Evolutionary conservation across 768 basidiomycete species (phyloP).

Genomic region (Terana coerulea): DNA sequence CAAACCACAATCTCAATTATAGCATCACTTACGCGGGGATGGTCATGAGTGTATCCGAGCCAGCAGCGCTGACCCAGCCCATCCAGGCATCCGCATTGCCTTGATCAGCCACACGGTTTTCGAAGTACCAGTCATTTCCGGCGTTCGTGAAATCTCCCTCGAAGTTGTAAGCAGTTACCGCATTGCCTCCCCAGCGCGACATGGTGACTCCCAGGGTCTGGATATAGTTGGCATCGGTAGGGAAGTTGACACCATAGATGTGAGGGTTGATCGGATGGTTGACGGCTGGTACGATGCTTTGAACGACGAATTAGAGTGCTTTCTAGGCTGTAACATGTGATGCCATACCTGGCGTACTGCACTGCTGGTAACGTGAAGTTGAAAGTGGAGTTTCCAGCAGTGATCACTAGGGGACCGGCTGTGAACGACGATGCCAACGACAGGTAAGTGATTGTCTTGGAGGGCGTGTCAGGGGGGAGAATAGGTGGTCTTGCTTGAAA

Average conservation of each 20-base stretch:
- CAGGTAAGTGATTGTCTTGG: too few relatives aligned
- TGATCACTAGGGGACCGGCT: too few relatives aligned
- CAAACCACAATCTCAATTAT: not conserved
- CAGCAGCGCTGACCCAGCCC: constrained; percentile 43
- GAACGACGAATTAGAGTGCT: too few relatives aligned
- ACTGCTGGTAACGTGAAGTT: too few relatives aligned
- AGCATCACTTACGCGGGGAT: constrained; percentile 45
- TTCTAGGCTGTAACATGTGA: too few relatives aligned
- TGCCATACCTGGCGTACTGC: too few relatives aligned
- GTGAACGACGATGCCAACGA: too few relatives aligned
- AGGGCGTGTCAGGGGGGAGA: too few relatives aligned
- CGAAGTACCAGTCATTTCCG: constrained; percentile 54
- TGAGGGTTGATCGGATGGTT: too few relatives aligned
- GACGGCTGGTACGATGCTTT: too few relatives aligned
- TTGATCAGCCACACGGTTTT: constrained; percentile 41
- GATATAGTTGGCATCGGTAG: constrained; percentile 42
- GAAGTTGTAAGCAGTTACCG: constrained; percentile 53
- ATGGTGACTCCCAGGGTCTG: constrained; percentile 45
- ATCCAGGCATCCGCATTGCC: constrained; percentile 44
- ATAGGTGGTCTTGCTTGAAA: too few relatives aligned
- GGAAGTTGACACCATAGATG: constrained; percentile 56
- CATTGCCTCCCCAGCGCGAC: constrained; percentile 53
- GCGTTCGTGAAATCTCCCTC: constrained; percentile 49
- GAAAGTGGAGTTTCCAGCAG: too few relatives aligned
- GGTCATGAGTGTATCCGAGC: constrained; percentile 40